Base-by-base conservation (phyloP, 1,139 yeast species). In the Yamadazyma blattariae region DNA sequence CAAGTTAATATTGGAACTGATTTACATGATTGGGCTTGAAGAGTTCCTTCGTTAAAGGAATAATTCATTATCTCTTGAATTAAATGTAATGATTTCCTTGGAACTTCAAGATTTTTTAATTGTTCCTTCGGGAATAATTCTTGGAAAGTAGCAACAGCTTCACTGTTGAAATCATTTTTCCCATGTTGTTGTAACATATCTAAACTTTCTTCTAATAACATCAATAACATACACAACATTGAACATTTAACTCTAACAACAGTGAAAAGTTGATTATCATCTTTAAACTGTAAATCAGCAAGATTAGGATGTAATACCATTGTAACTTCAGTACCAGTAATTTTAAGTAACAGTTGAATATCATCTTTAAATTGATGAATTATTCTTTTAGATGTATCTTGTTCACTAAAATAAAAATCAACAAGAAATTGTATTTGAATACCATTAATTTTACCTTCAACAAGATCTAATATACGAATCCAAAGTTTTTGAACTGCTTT, bases 191-290 rank as follows among this genome's bases (percentile, higher is more conserved):
- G 38, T 13, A 65, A 45, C 5, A 50, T 36, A 12, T 52, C 57
- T 21, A 64, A 46, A 4, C 63, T 42, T 29, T 66, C 71, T 29
- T 64, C 67, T 3, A 66, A 48, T 1, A 67, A 50, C 13, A 67
- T 7, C 7, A 21, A 12, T n/a, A 29, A 17, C 31, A 29, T 29
- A 15, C 17, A 22, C 15, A 29, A 13, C 9, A 20, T 8, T 8
- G 24, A 4, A 10, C 20, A 13, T 27, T 11, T 27, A 4, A 13
- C 8, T n/a, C n/a, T n/a, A n/a, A n/a, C n/a, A n/a, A n/a, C n/a
- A n/a, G n/a, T n/a, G n/a, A n/a, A n/a, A n/a, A n/a, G n/a, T n/a
- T n/a, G n/a, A n/a, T n/a, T n/a, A n/a, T n/a, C n/a, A n/a, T n/a
- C n/a, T n/a, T n/a, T n/a, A n/a, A n/a, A n/a, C n/a, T n/a, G n/a